Base-by-base conservation (phyloP, 2,329 filamentous ascomycete genomes). In the Diaporthe destruens region DNA sequence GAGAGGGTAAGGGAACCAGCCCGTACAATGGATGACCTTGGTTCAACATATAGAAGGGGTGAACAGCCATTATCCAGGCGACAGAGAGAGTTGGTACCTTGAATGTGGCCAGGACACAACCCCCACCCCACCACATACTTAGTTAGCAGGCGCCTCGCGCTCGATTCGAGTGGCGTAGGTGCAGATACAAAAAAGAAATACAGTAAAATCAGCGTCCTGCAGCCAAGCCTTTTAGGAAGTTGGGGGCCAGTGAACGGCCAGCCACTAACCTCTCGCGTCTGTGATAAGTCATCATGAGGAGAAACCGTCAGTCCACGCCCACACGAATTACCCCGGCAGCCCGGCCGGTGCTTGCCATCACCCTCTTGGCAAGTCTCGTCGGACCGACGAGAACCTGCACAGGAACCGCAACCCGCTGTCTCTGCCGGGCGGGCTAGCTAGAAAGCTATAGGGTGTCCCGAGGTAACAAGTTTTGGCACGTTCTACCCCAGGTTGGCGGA, bases 221-320 rank as follows among this genome's bases (percentile, higher is more conserved):
- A 66, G 29, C 44, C 32, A 53, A 66, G 47, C 44, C 29, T 18
- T 34, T 51, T 16, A 51, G 59, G 39, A 49, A 61, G 57, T n/a
- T 34, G 25, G 23, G 25, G 59, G 29, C 11, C n/a, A 14, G 18
- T 7, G 9, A 23, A 20, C 7, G 14, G 42, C 57, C 42, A 49
- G 36, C 59, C 59, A 63, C 20, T 63, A 47, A 47, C 39, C 39
- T 32, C 44, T 36, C 12, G 14, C 29, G 1, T n/a, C n/a, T 66
- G 61, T 66, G 61, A 66, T 39, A 66, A 66, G 61, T 53, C 47
- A 66, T 51, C 61, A 65, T 36, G 44, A 39, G 44, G 44, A 63
- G 61, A 51, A 8, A 18, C 14, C 12, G 16, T 18, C 16, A 14
- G 11, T 8, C 20, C 20, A 49, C n/a, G 25, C 57, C 29, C 44